Base-by-base conservation (phyloP, 805 yeast genomes). In the Saturnispora halmiae region DNA sequence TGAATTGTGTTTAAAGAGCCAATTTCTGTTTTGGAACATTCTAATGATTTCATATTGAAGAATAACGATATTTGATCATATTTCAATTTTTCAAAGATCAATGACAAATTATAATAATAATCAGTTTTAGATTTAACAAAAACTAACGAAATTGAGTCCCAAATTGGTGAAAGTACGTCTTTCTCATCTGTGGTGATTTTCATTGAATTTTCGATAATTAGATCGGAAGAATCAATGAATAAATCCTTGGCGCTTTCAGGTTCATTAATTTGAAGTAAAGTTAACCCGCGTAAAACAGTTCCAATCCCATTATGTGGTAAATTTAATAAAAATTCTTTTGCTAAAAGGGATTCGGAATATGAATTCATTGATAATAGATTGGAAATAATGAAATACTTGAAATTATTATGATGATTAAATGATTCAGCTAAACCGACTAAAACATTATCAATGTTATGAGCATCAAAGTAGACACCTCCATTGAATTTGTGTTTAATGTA, bases 91-190 rank as follows among this genome's bases (percentile, higher is more conserved):
- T 60, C 55, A 47, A 68, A 69, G 32, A 69, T 28, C 4, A 56
- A 49, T 8, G 72, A 51, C 28, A 67, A 45, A 28, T 63, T 65
- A 35, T 59, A 55, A 48, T 59, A 67, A 45, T 62, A 70, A 35
- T 58, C 61, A 13, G 61, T 51, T 27, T 59, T 43, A 5, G 66
- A 56, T 6, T 59, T 54, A 33, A 61, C 57, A 16, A 65, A 46
- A 7, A 54, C 45, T 15, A 50, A 30, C n/a, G 37, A 51, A 39
- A 47, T 34, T 14, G 30, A 24, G 10, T 40, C 32, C 36, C 37
- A 32, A 26, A 41, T 34, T 18, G 44, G 36, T 9, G n/a, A 13
- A 2, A 41, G 11, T 6, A 32, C 35, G n/a, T n/a, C 14, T 27
- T 25, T 61, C 9, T 46, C 54, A 1, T 46, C 39, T 0, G 53